A percentile compares a stretch with the other conserved stretches of the same genome.
Evolutionary conservation across 129 eudicot genomes (phyloP).

Genomic region (Lactuca sativa): DNA sequence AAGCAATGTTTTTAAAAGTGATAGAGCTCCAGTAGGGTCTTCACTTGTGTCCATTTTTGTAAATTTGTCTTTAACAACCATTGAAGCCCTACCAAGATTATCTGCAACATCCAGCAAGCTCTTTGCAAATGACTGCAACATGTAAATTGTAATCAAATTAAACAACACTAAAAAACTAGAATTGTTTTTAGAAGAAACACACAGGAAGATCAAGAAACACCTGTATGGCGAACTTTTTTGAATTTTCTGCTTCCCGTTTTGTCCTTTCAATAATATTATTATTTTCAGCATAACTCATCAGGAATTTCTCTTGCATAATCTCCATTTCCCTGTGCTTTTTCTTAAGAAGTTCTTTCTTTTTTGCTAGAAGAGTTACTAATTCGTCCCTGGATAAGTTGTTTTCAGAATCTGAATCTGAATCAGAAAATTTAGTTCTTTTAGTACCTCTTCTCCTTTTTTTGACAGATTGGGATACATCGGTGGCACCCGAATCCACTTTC

Average conservation of each 20-base stretch:
- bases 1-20: slow-evolving; percentile 68
- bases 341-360: slow-evolving; percentile 57
- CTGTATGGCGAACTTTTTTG: slow-evolving; percentile 86
- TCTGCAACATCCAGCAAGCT: slow-evolving; percentile 81
- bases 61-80: slow-evolving; percentile 66
- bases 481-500: slow-evolving; percentile 42
- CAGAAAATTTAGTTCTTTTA: slow-evolving; percentile 44
- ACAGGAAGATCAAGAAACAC: slow-evolving; percentile 30
- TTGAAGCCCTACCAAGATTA: slow-evolving; percentile 71
- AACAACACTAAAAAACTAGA: not conserved
- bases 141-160: slow-evolving; percentile 9
- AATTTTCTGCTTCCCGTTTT: slow-evolving; percentile 73
- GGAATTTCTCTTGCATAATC: slow-evolving; percentile 59
- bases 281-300: slow-evolving; percentile 64
- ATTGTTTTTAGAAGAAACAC: not conserved
- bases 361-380: slow-evolving; percentile 61
- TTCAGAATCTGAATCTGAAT: slow-evolving; percentile 53
- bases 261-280: slow-evolving; percentile 72
- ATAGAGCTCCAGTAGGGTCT: slow-evolving; percentile 65
- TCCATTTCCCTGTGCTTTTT: slow-evolving; percentile 52
- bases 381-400: slow-evolving; percentile 59
- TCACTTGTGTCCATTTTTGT: slow-evolving; percentile 57
- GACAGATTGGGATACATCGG: slow-evolving; percentile 24
- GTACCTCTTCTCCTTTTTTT: slow-evolving; percentile 31
- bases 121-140: slow-evolving; percentile 75